Evolutionary conservation across 2,329 filamentous ascomycete species (phyloP).

Genomic region (Aspergillus fructus): DNA sequence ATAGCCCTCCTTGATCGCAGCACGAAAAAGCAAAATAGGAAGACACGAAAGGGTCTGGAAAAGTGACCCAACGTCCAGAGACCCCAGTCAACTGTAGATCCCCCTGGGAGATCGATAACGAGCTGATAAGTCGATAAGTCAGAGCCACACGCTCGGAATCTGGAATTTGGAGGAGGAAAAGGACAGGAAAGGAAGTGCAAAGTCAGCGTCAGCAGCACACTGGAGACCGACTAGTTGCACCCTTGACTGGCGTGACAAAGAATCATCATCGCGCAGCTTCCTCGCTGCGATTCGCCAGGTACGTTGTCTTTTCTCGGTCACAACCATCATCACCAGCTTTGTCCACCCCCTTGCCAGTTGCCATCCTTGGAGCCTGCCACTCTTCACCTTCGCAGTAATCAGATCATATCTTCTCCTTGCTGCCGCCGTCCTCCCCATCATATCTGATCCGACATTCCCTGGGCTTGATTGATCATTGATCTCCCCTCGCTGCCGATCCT

Average conservation of each 20-base stretch:
- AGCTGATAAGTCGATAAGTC: conserved; percentile 17
- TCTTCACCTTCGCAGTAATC: background rate
- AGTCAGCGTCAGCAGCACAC: background rate
- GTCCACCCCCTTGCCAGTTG: background rate
- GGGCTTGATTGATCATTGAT: conserved; percentile 20
- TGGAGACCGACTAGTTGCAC: background rate
- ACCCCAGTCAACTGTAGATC: conserved; percentile 22
- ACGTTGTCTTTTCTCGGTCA: conserved; percentile 9
- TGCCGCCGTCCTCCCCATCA: conserved; percentile 14
- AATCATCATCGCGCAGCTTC: background rate
- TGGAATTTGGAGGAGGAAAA: background rate
- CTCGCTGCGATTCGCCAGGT: background rate
- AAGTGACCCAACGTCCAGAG: conserved; percentile 1
- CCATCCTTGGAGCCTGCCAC: background rate
- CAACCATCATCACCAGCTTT: conserved; percentile 3
- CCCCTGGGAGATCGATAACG: conserved; percentile 26
- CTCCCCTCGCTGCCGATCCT: conserved; percentile 18
- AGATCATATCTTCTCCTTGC: conserved; percentile 10
- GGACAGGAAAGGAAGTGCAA: background rate
- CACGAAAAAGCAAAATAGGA: conserved; percentile 11
- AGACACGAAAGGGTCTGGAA: conserved; percentile 6
- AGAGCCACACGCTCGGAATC: conserved; percentile 6
- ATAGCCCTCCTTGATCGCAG: conserved; percentile 4
- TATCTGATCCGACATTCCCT: conserved; percentile 24
- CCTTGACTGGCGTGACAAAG: background rate